A percentile compares a stretch with the other conserved stretches of the same genome.
phyloP scores from a whole-genome alignment of 2,329 filamentous ascomycete genomes.

The Aspergillus pseudotamarii region DNA sequence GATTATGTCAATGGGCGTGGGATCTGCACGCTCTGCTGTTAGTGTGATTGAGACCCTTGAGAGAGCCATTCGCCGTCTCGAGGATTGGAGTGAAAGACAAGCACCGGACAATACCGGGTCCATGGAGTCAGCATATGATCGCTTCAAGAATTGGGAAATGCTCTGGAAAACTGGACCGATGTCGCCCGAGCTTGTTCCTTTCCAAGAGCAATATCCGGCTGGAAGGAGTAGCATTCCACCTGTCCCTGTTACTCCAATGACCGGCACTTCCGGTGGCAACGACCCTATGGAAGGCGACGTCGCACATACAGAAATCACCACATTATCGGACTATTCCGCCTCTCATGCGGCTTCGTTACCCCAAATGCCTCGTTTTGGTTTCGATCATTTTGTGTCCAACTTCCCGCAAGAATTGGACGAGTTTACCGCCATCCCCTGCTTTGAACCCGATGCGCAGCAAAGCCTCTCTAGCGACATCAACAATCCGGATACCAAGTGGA shows the following conservation, averaged over 20 bases:
- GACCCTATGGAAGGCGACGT: conserved; percentile 27
- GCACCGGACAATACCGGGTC: conserved; percentile 33
- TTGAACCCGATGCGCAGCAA: conserved; percentile 37
- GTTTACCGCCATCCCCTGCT: conserved; percentile 44
- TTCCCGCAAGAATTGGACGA: conserved; percentile 45
- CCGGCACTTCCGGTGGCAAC: conserved; percentile 18
- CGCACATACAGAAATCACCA: conserved; percentile 23
- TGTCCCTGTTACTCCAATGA: conserved; percentile 27
- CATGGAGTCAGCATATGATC: conserved; percentile 54
- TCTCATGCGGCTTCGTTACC: conserved; percentile 31
- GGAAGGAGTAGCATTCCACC: conserved; percentile 14
- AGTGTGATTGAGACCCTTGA: conserved; percentile 59
- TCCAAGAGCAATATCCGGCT: conserved; percentile 24
- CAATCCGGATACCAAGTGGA: conserved; percentile 34
- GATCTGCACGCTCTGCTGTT: conserved; percentile 56
- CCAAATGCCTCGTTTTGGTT: conserved; percentile 38
- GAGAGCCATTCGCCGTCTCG: conserved; percentile 50
- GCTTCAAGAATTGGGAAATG: conserved; percentile 57
- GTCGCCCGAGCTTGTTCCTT: conserved; percentile 34
- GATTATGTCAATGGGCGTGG: conserved; percentile 57
- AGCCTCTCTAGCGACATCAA: conserved; percentile 28
- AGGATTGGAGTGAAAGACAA: conserved; percentile 45
- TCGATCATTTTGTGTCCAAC: conserved; percentile 45
- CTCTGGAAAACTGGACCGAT: conserved; percentile 48
- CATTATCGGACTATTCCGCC: conserved; percentile 31